Conservation (phyloP, 306 rosid genomes). For the Purshia tridentata region DNA sequence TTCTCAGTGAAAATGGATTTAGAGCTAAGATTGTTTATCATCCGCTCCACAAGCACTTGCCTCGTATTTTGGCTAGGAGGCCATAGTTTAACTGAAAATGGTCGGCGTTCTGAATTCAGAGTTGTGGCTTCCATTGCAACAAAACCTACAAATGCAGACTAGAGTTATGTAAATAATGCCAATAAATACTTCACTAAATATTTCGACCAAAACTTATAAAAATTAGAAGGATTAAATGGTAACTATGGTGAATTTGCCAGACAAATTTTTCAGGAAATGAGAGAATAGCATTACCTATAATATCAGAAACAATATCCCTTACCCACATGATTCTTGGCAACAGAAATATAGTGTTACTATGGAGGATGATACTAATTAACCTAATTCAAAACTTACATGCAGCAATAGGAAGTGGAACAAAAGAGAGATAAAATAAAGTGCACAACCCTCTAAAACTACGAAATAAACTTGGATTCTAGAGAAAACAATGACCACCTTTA, state of each 20-base stretch:
- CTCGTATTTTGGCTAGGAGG: constrained; percentile 96
- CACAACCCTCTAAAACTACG: neutral
- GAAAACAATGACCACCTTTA: neutral
- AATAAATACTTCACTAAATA: neutral
- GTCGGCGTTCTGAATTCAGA: constrained; percentile 47
- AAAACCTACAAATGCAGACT: constrained; percentile 41
- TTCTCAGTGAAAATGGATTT: constrained; percentile 82
- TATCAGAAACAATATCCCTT: neutral
- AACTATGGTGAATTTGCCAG: neutral
- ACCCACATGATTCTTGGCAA: neutral
- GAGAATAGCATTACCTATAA: neutral
- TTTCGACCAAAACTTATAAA: neutral
- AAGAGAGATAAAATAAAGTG: neutral
- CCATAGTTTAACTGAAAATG: constrained; percentile 90
- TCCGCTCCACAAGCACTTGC: constrained; percentile 76
- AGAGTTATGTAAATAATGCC: neutral
- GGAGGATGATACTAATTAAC: neutral
- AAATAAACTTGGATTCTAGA: neutral
- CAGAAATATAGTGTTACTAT: neutral
- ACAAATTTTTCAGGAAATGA: neutral
- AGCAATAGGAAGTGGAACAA: neutral
- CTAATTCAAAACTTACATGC: neutral
- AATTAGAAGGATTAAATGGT: neutral
- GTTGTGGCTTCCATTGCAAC: constrained; percentile 52
- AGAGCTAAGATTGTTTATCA: constrained; percentile 74